Evolutionary conservation across 805 yeast genomes (phyloP), one percentile per base, ranked within the genome.

Genomic region (Ogataea trehaloabstinens): DNA sequence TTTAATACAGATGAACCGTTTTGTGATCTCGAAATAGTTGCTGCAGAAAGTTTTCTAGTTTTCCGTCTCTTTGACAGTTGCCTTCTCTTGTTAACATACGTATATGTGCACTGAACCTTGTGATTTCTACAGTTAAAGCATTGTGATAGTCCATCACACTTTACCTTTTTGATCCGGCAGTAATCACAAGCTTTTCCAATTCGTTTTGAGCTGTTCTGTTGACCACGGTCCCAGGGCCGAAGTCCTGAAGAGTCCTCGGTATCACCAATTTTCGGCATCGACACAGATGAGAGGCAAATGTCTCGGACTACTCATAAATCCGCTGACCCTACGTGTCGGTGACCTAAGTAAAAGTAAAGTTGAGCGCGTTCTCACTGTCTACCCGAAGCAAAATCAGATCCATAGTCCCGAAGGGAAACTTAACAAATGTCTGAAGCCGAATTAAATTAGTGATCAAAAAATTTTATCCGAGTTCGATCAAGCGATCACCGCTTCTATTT

Each of bases 121-220:
- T 63, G 64, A 18, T 48, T 55, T 7, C 49, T 41, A 46, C 82
- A 73, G 28, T 63, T 61, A 6, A 60, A 46, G 45, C 82, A 76
- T 4, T 70, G 70, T 10, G 45, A 42, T 3, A 51, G 54, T 0
- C 79, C 76, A 50, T 76, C 74, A 49, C 82, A 76, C 46, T 72
- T 74, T 41, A 73, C 67, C 48, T 76, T 76, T 29, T 74, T 62
- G 38, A 52, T 52, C 13, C 80, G 56, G 46, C 82, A 76, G 38
- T 60, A 62, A 44, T 70, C 75, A 48, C 82, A 76, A 7, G 79
- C 80, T 32, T 66, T 62, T 4, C 68, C 52, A n/a, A 63, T 63
- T 34, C 76, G 47, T 17, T 50, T 51, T 2, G 42, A 11, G 35
- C 30, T 18, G 20, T 7, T 30, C 15, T 11, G 22, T 18, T 18